Conservation (phyloP, 2,329 filamentous ascomycete genomes). For the Diaporthe destruens region DNA sequence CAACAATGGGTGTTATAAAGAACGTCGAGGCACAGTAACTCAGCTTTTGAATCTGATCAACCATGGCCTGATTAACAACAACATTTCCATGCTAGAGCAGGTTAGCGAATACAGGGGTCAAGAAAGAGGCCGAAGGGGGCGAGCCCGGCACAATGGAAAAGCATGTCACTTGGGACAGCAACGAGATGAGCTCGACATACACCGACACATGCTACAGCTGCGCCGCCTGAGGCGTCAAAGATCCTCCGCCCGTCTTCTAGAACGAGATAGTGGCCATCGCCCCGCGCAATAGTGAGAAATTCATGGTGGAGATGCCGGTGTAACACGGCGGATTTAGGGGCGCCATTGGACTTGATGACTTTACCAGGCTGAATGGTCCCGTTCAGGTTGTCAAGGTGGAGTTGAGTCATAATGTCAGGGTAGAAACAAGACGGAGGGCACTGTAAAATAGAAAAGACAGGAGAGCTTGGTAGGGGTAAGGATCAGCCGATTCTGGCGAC, state of each 20-base stretch:
- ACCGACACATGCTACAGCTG: constrained; percentile 61
- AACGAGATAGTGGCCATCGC: constrained; percentile 54
- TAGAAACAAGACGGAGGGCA: background rate
- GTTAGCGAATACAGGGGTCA: constrained; percentile 3
- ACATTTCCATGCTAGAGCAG: constrained; percentile 53
- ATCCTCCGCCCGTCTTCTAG: constrained; percentile 57
- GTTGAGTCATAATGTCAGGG: constrained; percentile 6
- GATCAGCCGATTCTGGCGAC: background rate
- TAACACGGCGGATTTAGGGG: constrained; percentile 52
- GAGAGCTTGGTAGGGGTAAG: background rate
- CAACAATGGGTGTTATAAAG: constrained; percentile 56
- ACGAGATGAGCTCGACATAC: constrained; percentile 23
- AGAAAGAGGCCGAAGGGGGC: background rate
- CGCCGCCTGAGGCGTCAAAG: constrained; percentile 60
- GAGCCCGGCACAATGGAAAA: constrained; percentile 44
- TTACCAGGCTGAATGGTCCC: background rate
- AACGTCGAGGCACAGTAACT: constrained; percentile 59
- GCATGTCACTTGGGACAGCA: constrained; percentile 47
- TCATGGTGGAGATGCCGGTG: constrained; percentile 53
- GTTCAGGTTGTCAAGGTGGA: constrained; percentile 15
- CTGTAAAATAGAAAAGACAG: background rate
- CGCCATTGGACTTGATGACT: background rate
- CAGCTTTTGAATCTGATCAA: constrained; percentile 54
- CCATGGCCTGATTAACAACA: constrained; percentile 56
- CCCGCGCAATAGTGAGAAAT: constrained; percentile 51